These are phyloP conservation scores for Ophiocytium majus DNA, from an alignment of 352 stramenopile genomes.

Conservation along the genomic window DNA sequence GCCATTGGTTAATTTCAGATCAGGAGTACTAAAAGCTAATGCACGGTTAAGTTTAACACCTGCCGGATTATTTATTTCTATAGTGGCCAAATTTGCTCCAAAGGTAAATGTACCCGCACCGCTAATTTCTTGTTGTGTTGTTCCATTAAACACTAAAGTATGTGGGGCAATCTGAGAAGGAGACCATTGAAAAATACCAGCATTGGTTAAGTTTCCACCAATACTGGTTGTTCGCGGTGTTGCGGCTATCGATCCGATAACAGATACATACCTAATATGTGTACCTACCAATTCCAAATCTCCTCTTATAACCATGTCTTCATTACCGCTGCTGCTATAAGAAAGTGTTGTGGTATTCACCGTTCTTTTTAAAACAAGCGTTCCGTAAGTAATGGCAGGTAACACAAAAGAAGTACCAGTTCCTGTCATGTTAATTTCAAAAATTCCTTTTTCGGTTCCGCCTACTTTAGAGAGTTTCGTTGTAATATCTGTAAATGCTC, in stretches of 20 bases:
- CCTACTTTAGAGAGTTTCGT: conserved; percentile 20
- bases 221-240: conserved; percentile 19
- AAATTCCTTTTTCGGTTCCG: conserved; percentile 20
- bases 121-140: conserved; percentile 21
- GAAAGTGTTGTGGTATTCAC: conserved; percentile 20
- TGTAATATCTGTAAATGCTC: conserved; percentile 22
- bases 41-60: conserved; percentile 19
- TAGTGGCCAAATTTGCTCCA: conserved; percentile 19
- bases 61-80: conserved; percentile 22
- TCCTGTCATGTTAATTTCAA: conserved; percentile 22
- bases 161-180: conserved; percentile 18
- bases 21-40: conserved; percentile 21
- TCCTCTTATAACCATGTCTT: conserved; percentile 21
- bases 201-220: conserved; percentile 20
- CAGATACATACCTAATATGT: conserved; percentile 22
- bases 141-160: conserved; percentile 22
- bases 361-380: conserved; percentile 21
- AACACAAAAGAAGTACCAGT: conserved; percentile 21
- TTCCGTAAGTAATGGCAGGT: conserved; percentile 19
- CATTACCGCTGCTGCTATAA: conserved; percentile 19
- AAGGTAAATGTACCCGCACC: conserved; percentile 19
- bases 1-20: conserved; percentile 21
- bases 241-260: conserved; percentile 19
- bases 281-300: conserved; percentile 20
- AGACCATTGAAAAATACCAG: conserved; percentile 21